These are phyloP conservation scores for Ceriops zippeliana DNA, from an alignment of 345 rosid species.

Conservation along the genomic window DNA sequence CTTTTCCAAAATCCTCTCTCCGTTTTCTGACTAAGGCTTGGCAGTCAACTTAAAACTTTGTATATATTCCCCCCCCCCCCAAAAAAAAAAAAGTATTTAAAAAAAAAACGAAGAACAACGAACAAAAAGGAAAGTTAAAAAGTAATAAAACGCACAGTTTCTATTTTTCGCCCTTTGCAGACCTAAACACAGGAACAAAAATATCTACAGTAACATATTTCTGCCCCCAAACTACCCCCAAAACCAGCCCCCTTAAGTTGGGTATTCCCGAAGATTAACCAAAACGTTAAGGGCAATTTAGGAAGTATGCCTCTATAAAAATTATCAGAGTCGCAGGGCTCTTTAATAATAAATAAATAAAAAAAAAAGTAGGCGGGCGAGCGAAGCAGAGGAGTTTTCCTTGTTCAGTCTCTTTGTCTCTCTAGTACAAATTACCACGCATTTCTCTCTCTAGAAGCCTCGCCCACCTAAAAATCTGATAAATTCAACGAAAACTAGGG, in stretches of 20 bases:
- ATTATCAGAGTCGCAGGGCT: background rate
- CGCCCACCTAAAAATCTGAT: background rate
- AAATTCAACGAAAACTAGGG: background rate
- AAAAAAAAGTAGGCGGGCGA: constrained; percentile 14
- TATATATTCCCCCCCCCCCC: too few species aligned
- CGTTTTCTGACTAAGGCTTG: too few species aligned
- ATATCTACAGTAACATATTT: background rate
- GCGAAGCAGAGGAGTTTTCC: constrained; percentile 71
- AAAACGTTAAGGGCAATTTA: background rate
- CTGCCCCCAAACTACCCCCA: background rate
- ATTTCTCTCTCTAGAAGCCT: constrained; percentile 22
- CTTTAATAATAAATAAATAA: background rate
- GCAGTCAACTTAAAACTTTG: too few species aligned
- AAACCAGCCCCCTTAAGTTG: background rate
- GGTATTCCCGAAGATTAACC: background rate
- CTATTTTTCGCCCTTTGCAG: background rate
- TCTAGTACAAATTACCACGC: constrained; percentile 4
- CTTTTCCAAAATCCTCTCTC: too few species aligned
- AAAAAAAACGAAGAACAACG: too few species aligned
- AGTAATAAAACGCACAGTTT: too few species aligned
- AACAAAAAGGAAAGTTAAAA: too few species aligned
- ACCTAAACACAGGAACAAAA: background rate
- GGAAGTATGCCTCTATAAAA: background rate
- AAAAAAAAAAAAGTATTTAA: too few species aligned
- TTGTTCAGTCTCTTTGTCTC: constrained; percentile 49